Percentiles rank a stretch among this genome's conserved stretches.
These are phyloP conservation scores for Umbelopsis ramanniana DNA, from an alignment of 192 early-diverging fungal genomes.

Conservation along the genomic window DNA sequence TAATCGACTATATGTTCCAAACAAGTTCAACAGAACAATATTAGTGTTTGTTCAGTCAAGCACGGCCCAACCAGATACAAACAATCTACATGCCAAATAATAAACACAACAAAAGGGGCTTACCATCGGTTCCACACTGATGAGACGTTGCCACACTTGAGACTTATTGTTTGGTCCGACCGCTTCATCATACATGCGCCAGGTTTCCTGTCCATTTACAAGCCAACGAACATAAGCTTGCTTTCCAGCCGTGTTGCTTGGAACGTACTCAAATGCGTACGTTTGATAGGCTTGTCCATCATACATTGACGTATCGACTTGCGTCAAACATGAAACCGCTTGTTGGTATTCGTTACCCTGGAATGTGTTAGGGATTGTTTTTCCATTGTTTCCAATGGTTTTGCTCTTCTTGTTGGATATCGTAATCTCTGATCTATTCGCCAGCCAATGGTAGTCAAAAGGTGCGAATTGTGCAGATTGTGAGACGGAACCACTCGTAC, in stretches of 20 bases:
- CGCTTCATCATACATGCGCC: slow-evolving; percentile 21
- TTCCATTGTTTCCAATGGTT: not conserved
- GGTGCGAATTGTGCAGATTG: slow-evolving; percentile 18
- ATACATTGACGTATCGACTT: slow-evolving; percentile 3
- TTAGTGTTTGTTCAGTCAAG: not conserved
- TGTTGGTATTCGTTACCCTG: slow-evolving; percentile 7
- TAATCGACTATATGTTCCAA: not conserved
- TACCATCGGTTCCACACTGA: slow-evolving; percentile 25
- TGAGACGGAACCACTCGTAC: not conserved
- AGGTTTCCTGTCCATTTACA: slow-evolving; percentile 20
- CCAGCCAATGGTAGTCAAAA: slow-evolving; percentile 9
- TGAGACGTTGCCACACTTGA: slow-evolving; percentile 16
- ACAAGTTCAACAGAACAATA: not conserved
- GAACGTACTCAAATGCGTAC: slow-evolving; percentile 15
- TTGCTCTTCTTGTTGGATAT: not conserved
- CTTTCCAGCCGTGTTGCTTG: not conserved
- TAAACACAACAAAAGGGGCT: slow-evolving; percentile 1
- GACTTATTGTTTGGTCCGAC: slow-evolving; percentile 14
- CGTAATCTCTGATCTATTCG: not conserved
- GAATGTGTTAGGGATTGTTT: slow-evolving; percentile 17
- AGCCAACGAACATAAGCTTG: slow-evolving; percentile 12
- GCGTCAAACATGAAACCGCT: slow-evolving; percentile 3
- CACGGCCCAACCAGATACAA: not conserved
- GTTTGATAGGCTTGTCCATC: slow-evolving; percentile 12
- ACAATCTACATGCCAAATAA: not conserved